Evolutionary conservation across 169 alveolate genomes (phyloP).

Genomic region (Plasmodium adleri): DNA sequence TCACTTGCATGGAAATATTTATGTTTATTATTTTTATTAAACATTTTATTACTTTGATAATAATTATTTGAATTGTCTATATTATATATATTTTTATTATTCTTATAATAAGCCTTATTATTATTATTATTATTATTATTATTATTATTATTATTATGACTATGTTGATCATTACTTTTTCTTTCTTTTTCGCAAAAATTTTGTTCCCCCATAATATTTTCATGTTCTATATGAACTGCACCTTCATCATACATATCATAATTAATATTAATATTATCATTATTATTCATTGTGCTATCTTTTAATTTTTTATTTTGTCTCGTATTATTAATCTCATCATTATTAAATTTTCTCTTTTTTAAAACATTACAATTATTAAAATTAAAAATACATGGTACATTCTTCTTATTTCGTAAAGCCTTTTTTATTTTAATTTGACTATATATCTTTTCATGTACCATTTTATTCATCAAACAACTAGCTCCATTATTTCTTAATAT

Average conservation of each 20-base stretch:
- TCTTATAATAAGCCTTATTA: too few species aligned
- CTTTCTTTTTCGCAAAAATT: background rate
- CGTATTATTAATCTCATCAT: background rate
- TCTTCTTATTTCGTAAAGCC: background rate
- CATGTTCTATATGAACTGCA: background rate
- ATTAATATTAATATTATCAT: background rate
- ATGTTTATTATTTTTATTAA: conserved; percentile 9
- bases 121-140: background rate
- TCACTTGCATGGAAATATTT: conserved; percentile 38
- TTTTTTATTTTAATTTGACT: background rate
- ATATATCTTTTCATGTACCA: too few species aligned
- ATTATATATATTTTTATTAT: too few species aligned
- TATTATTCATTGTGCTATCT: conserved; percentile 2
- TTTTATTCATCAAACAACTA: too few species aligned
- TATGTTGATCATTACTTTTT: background rate
- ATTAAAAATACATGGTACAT: conserved; percentile 11
- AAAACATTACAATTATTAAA: conserved; percentile 20
- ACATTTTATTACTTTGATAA: background rate
- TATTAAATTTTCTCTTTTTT: conserved; percentile 22
- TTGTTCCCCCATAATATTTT: background rate
- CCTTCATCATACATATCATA: background rate
- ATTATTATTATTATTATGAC: background rate
- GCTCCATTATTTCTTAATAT: background rate
- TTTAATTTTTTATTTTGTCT: too few species aligned
- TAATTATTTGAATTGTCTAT: too few species aligned